Percentiles rank a stretch among this genome's conserved stretches.
phyloP scores from a whole-genome alignment of 164 flowering plant genomes.

The Paratinospora sagittata region DNA sequence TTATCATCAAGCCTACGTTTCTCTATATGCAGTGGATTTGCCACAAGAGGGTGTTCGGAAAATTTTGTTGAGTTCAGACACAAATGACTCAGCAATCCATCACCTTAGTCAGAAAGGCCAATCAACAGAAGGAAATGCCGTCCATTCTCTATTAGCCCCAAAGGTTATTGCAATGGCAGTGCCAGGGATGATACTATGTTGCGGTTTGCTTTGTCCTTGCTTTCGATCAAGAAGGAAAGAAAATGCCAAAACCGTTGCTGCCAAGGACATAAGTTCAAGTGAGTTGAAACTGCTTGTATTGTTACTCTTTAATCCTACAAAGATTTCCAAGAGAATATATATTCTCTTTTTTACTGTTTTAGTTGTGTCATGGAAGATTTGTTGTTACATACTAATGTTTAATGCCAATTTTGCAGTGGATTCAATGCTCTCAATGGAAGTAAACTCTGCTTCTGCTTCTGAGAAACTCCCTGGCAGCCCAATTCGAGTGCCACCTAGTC shows the following conservation, averaged over 20 bases:
- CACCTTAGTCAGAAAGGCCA: constrained; percentile 10
- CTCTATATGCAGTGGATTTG: constrained; percentile 32
- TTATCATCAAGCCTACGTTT: neutral
- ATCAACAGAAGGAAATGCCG: constrained; percentile 15
- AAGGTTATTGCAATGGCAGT: constrained; percentile 38
- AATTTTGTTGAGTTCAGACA: constrained; percentile 26
- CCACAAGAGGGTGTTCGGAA: constrained; percentile 38
- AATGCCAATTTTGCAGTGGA: constrained; percentile 42
- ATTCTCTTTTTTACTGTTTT: no score
- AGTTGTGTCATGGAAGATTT: neutral
- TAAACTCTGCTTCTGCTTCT: constrained; percentile 31
- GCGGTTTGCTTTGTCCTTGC: constrained; percentile 60
- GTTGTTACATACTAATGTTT: neutral
- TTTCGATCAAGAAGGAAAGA: constrained; percentile 46
- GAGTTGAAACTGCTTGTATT: constrained; percentile 25
- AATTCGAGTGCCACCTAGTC: constrained; percentile 25
- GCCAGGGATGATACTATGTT: constrained; percentile 49
- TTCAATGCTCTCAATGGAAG: constrained; percentile 48
- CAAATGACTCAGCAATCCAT: constrained; percentile 16
- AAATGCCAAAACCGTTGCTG: constrained; percentile 32
- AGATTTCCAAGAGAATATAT: no score
- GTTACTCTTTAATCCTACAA: neutral
- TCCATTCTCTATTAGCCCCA: constrained; percentile 16
- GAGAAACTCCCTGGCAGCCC: constrained; percentile 53
- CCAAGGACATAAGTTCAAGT: constrained; percentile 59